Evolutionary conservation across 31 red algal species (phyloP).

Genomic region (Bonnemaisonia californica): DNA sequence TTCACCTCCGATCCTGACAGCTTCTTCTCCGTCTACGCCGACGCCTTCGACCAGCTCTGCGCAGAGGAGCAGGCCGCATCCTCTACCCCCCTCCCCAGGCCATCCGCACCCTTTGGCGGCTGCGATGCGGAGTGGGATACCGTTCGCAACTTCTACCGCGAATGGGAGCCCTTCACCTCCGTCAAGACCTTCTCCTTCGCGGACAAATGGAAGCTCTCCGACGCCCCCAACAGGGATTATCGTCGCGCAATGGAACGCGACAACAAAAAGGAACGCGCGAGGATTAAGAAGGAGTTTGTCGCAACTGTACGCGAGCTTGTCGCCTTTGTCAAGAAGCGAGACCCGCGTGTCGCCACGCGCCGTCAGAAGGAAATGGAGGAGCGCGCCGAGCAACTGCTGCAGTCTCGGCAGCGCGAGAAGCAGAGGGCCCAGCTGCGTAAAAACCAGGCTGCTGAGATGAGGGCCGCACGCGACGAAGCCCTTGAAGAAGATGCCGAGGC

Average conservation of each 20-base stretch:
- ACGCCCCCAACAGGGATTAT: slow-evolving; percentile 81
- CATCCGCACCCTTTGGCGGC: slow-evolving; percentile 67
- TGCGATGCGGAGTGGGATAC: slow-evolving; percentile 58
- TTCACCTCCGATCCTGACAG: slow-evolving; percentile 33
- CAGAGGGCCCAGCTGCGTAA: slow-evolving; percentile 24
- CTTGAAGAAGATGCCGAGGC: slow-evolving; percentile 61
- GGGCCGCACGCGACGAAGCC: slow-evolving; percentile 20
- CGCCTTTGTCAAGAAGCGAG: slow-evolving; percentile 88
- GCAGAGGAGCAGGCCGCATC: slow-evolving; percentile 61
- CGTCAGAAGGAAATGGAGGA: slow-evolving; percentile 44
- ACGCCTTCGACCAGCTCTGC: slow-evolving; percentile 74
- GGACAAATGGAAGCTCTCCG: slow-evolving; percentile 86
- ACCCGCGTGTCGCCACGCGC: slow-evolving; percentile 64
- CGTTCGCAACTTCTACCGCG: slow-evolving; percentile 77
- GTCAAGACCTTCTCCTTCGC: slow-evolving; percentile 81
- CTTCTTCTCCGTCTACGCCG: slow-evolving; percentile 72
- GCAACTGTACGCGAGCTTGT: slow-evolving; percentile 80
- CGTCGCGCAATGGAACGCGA: slow-evolving; percentile 92
- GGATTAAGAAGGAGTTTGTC: slow-evolving; percentile 77
- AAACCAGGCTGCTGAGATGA: slow-evolving; percentile 3
- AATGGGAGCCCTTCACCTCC: slow-evolving; percentile 80
- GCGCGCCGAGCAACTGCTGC: slow-evolving; percentile 8
- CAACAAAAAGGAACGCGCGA: slow-evolving; percentile 71
- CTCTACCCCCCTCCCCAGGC: background rate
- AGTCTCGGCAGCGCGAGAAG: slow-evolving; percentile 1